These are phyloP conservation scores for Nissolia schottii DNA, from an alignment of 306 rosid genomes.

Conservation along the genomic window DNA sequence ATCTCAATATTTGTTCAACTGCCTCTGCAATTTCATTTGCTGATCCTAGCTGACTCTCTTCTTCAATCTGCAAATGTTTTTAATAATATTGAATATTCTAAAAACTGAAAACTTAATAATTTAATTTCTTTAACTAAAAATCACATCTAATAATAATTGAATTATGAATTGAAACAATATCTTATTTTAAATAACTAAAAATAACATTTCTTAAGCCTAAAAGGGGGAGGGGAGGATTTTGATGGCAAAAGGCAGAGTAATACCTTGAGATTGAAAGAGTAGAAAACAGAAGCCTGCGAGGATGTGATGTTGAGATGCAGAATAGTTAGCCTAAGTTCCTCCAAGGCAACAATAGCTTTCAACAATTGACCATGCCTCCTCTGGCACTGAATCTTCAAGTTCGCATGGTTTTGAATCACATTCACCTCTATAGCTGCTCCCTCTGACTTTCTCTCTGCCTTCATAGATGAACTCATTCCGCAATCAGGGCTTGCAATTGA, in stretches of 20 bases:
- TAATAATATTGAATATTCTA: too few relatives aligned
- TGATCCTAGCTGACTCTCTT: slow-evolving; percentile 54
- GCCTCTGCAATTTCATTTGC: slow-evolving; percentile 63
- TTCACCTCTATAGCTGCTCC: slow-evolving; percentile 49
- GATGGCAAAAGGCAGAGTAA: slow-evolving; percentile 5
- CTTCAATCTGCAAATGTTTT: slow-evolving; percentile 85
- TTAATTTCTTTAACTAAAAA: too few relatives aligned
- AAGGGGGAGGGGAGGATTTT: too few relatives aligned
- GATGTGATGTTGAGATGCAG: slow-evolving; percentile 74
- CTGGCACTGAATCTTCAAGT: slow-evolving; percentile 56
- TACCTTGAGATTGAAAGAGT: slow-evolving; percentile 84
- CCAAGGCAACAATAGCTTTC: slow-evolving; percentile 58
- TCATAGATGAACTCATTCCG: slow-evolving; percentile 20
- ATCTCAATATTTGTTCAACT: slow-evolving; percentile 53
- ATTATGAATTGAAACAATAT: too few relatives aligned
- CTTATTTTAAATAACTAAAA: too few relatives aligned
- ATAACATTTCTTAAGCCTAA: too few relatives aligned
- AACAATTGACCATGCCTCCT: slow-evolving; percentile 52
- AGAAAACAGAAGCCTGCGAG: slow-evolving; percentile 42
- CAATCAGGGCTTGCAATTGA: slow-evolving; percentile 30
- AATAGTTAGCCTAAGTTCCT: slow-evolving; percentile 55
- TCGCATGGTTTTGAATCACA: slow-evolving; percentile 69
- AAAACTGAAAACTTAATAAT: too few relatives aligned
- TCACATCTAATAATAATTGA: too few relatives aligned
- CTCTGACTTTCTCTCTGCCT: slow-evolving; percentile 55